A percentile compares a stretch with the other conserved stretches of the same genome.
Conservation (phyloP, 2,329 filamentous ascomycete species). For the Fusarium scirpi region DNA sequence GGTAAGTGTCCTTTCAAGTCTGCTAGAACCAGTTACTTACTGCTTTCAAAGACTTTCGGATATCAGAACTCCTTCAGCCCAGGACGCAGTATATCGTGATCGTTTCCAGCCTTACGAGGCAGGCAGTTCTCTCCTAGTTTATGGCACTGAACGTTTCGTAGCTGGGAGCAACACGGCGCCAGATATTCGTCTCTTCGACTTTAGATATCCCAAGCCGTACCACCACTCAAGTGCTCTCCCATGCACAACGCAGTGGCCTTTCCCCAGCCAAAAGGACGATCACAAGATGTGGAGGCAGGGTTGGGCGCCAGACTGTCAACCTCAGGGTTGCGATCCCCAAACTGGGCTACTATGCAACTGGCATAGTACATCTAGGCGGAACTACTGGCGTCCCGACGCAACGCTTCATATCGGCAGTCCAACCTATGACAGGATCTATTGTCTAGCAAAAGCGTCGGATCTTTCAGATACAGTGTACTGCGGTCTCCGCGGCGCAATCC, state of each 20-base stretch:
- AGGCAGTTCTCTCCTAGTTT: constrained; percentile 62
- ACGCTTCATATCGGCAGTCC: constrained; percentile 58
- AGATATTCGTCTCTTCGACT: constrained; percentile 65
- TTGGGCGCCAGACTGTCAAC: constrained; percentile 25
- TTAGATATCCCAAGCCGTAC: constrained; percentile 63
- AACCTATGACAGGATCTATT: constrained; percentile 56
- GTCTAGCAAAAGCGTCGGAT: constrained; percentile 61
- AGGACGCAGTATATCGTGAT: constrained; percentile 65
- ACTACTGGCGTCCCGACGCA: constrained; percentile 63
- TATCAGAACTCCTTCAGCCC: constrained; percentile 60
- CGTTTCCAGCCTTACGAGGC: constrained; percentile 62
- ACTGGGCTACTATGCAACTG: constrained; percentile 57
- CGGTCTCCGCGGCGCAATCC: constrained; percentile 61
- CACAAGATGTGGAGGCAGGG: constrained; percentile 17
- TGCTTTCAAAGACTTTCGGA: constrained; percentile 58
- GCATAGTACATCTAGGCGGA: constrained; percentile 58
- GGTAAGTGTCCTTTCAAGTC: constrained; percentile 41
- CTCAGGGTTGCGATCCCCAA: constrained; percentile 52
- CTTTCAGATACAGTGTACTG: constrained; percentile 62
- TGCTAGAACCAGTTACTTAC: neutral
- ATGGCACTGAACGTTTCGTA: constrained; percentile 64
- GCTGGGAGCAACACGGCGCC: constrained; percentile 59
- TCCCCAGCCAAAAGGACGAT: constrained; percentile 44
- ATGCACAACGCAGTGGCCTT: constrained; percentile 56
- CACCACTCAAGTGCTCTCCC: constrained; percentile 61